Conservation (phyloP, 495 filamentous ascomycete genomes). For the Penicillium waksmanii region DNA sequence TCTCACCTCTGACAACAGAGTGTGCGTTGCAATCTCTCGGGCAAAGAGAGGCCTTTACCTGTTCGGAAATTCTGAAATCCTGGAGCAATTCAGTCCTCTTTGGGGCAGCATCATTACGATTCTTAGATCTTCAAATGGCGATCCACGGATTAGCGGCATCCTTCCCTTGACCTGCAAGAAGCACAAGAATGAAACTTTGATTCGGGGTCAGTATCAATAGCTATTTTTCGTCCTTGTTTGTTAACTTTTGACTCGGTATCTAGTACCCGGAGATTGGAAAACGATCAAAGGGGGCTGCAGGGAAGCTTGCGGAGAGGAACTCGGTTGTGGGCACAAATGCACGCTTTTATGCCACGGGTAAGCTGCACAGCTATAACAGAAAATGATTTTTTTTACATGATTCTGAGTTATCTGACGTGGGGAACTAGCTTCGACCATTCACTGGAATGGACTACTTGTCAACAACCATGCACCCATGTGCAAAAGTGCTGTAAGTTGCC, state of each 20-base stretch:
- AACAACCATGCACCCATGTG: constrained; percentile 4
- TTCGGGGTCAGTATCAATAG: constrained; percentile 29
- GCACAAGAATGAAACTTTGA: constrained; percentile 37
- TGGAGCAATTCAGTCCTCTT: constrained; percentile 40
- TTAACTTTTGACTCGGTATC: background rate
- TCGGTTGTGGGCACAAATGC: constrained; percentile 49
- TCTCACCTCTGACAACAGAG: constrained; percentile 72
- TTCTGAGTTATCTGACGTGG: background rate
- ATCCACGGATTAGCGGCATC: constrained; percentile 33
- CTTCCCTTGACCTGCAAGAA: constrained; percentile 47
- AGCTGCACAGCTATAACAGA: constrained; percentile 1
- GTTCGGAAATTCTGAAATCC: constrained; percentile 73
- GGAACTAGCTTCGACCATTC: constrained; percentile 9
- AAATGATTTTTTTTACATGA: background rate
- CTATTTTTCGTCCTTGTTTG: background rate
- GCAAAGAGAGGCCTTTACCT: constrained; percentile 85
- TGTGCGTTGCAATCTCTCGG: constrained; percentile 87
- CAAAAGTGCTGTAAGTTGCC: constrained; percentile 5
- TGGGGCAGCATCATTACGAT: constrained; percentile 43
- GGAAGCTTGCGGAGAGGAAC: constrained; percentile 29
- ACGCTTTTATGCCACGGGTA: constrained; percentile 44
- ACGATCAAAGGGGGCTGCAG: constrained; percentile 54
- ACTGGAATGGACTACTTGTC: constrained; percentile 9
- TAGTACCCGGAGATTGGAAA: constrained; percentile 53
- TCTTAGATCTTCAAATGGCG: constrained; percentile 26